A percentile compares a stretch with the other conserved stretches of the same genome.
Conservation (phyloP, 1,139 yeast genomes). For the Taiozyma sp. region DNA sequence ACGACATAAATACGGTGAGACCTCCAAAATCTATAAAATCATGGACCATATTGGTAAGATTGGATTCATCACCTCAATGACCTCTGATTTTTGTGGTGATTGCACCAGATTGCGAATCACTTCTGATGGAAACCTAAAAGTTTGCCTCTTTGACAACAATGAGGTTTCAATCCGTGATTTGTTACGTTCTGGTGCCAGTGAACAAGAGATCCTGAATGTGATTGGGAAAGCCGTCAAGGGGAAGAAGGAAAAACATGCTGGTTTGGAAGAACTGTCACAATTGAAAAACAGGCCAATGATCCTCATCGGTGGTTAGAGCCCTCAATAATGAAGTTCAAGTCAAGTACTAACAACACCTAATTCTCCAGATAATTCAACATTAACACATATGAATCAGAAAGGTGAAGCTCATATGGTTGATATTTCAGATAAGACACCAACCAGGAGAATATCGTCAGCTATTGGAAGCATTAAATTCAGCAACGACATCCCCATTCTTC, state of each 20-base stretch:
- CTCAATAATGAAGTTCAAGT: background rate
- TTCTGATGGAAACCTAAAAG: conserved; percentile 46
- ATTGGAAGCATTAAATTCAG: conserved; percentile 35
- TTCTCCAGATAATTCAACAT: conserved; percentile 1
- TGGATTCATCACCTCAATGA: conserved; percentile 50
- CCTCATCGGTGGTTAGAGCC: conserved; percentile 41
- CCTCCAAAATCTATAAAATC: conserved; percentile 37
- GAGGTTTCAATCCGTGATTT: conserved; percentile 42
- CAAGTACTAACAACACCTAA: background rate
- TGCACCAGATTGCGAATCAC: conserved; percentile 45
- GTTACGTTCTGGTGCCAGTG: conserved; percentile 28
- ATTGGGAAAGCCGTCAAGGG: conserved; percentile 38
- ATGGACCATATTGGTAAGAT: conserved; percentile 36
- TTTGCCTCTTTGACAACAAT: conserved; percentile 45
- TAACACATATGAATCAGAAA: conserved; percentile 36
- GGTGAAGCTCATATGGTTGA: conserved; percentile 48
- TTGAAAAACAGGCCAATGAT: conserved; percentile 48
- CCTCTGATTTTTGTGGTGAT: conserved; percentile 42
- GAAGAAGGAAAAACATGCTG: conserved; percentile 45
- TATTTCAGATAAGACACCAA: conserved; percentile 30
- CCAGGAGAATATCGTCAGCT: conserved; percentile 38
- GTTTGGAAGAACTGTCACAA: conserved; percentile 37
- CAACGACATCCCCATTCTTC: conserved; percentile 23
- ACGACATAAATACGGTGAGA: conserved; percentile 35
- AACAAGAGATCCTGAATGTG: conserved; percentile 30